Evolutionary conservation across 345 rosid genomes (phyloP), one percentile per base, ranked within the genome.

Genomic region (Eucalyptus camaldulensis): DNA sequence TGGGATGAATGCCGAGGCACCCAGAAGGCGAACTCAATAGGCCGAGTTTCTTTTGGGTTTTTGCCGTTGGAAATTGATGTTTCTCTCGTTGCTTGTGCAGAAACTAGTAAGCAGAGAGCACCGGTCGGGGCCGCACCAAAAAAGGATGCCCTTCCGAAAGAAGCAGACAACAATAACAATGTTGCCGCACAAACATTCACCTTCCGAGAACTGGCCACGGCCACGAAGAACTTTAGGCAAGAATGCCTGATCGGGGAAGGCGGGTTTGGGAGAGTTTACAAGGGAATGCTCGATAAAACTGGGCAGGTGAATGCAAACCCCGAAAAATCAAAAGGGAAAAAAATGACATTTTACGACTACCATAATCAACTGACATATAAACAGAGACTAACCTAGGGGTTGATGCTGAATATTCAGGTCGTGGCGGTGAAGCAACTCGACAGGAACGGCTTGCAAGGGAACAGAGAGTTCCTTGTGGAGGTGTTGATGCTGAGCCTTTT

Each of bases 241-340:
- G 99, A 96, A 91, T 97, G 99, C 92, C 88, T 97, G 49, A 94
- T 96, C 8, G 99, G 99, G 33, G 99, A 97, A 94, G 99, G 99
- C 19, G 98, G 99, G 86, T 97, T 97, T 16, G 99, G 99, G 4
- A 94, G 99, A 88, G 99, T 97, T 90, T 97, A 96, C 90, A 97
- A 94, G 87, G 99, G 98, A 27, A 93, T 91, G 80, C 95, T 97
- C 40, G 98, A 94, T 31, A 95, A 94, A 76, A 91, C 89, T 43
- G 94, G 93, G 88, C 96, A 93, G 97, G 99, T 97, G 90, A 86
- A 40, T 43, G 44, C 44, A 50, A 31, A 33, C 4, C 15, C 58
- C 11, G 6, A 58, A 86, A 19, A 53, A n/a, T 17, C 14, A 37
- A 37, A 72, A 72, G 27, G 13, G 9, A 37, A 10, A 37, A 37